Conservation (phyloP, 2,329 filamentous ascomycete genomes). For the Diaporthe citrichinensis region DNA sequence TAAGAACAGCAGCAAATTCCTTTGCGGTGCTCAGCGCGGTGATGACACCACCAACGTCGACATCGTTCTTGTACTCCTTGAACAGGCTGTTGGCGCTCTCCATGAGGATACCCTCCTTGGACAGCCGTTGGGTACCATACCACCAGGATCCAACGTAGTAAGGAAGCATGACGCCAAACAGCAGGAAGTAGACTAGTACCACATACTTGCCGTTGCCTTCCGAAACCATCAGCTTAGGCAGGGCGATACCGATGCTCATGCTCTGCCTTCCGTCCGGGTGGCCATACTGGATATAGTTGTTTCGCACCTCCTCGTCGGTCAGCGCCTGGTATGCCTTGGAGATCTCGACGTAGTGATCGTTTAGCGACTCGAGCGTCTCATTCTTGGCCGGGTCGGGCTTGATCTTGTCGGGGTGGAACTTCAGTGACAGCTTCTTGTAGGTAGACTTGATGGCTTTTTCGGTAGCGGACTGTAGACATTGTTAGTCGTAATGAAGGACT, state of each 20-base stretch:
- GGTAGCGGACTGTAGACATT: slow-evolving; percentile 74
- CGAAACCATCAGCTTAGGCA: slow-evolving; percentile 92
- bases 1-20: slow-evolving; percentile 84
- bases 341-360: slow-evolving; percentile 91
- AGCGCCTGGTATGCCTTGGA: slow-evolving; percentile 98
- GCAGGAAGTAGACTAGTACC: slow-evolving; percentile 86
- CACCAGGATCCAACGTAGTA: slow-evolving; percentile 98
- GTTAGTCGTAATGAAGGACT: slow-evolving; percentile 35
- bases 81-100: slow-evolving; percentile 96
- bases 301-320: slow-evolving; percentile 96
- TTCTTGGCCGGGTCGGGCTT: slow-evolving; percentile 88
- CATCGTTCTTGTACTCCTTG: slow-evolving; percentile 89
- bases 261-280: slow-evolving; percentile 99
- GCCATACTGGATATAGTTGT: slow-evolving; percentile 96
- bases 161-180: slow-evolving; percentile 91
- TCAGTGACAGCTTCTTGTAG: slow-evolving; percentile 88
- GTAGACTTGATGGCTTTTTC: slow-evolving; percentile 94
- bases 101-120: slow-evolving; percentile 92
- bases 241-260: slow-evolving; percentile 96
- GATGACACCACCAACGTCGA: slow-evolving; percentile 85
- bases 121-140: slow-evolving; percentile 95
- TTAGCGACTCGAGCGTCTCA: slow-evolving; percentile 87
- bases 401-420: slow-evolving; percentile 94
- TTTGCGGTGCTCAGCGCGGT: slow-evolving; percentile 86
- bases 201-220: slow-evolving; percentile 98